Evolutionary conservation across 495 filamentous ascomycete species (phyloP), one percentile per base, ranked within the genome.

Genomic region (Trichocladium antarcticum): DNA sequence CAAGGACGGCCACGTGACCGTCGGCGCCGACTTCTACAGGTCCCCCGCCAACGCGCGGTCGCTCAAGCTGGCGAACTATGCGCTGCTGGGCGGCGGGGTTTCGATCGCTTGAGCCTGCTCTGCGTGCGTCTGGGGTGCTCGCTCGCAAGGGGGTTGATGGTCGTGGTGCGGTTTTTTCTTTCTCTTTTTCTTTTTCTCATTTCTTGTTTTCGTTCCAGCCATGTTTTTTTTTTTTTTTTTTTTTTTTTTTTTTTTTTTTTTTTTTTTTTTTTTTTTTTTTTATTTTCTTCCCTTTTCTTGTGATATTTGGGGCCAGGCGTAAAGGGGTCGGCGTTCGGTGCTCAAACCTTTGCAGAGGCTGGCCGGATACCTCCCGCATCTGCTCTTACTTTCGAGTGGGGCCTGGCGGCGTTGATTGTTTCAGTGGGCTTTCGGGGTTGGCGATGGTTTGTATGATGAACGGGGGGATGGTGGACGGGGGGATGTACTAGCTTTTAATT

Each of bases 1-100:
- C 51, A 78, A 76, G 50, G 74, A 77, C 45, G 74, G 74, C 3
- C 68, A 70, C 16, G 54, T 74, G 49, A 63, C 71, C 34, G 68
- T 70, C 45, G 68, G 64, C 41, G 65, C 72, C 3, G 71, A 71
- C 29, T 71, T 37, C 71, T 72, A 7, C 69, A 68, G 42, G 61
- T n/a, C n/a, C n/a, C n/a, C 64, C 2, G 62, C 59, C 12, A 32
- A 32, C 35, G 63, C 68, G 12, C 55, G 68, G 12, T 75, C 72
- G 41, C 59, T 75, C 8, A 73, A 73, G 50, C 32, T 75, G 44
- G 62, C 63, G 11, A 73, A 74, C 42, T 75, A 75, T 29, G 65
- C 68, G 20, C 60, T 70, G 52, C 57, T 74, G 22, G 63, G 65
- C 10, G 59, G 58, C 24, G 65, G 65, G 4, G 63, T 59, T 15